Base-by-base conservation (phyloP, 2,329 filamentous ascomycete genomes). In the Ophiosphaerella korrae region DNA sequence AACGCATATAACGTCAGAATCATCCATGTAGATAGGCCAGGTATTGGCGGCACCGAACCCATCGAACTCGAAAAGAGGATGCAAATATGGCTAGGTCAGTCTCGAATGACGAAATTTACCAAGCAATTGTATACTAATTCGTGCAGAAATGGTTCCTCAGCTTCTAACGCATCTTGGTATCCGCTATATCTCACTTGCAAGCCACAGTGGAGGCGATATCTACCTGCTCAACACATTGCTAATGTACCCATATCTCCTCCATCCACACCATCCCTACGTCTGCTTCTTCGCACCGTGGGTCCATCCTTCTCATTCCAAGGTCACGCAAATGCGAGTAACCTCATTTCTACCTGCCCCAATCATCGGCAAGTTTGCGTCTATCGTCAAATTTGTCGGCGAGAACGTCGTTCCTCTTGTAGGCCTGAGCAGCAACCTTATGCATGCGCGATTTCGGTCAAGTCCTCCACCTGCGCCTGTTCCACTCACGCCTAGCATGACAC, bases 261-360 rank as follows among this genome's bases (percentile, higher is more conserved):
- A 68, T 39, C 67, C 66, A 6, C 38, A 45, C 2, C 57, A 46
- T 21, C 66, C 68, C 3, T 70, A 69, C 34, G 44, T 68, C 18
- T 58, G 60, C 48, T 65, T 70, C 53, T 70, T 70, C 46, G 67
- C 67, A 7, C 69, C 67, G 2, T 69, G 67, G 66, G 65, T 71
- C 7, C 68, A 71, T 43, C 63, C 57, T 7, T 62, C 62, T 2
- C 63, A 71, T 26, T 63, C 67, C 8, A 58, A 53, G 8, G 41
- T 68, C 35, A 47, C 43, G 8, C 53, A 57, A 24, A 36, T 67
- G 41, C 49, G 54, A 32, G 67, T 56, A 5, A 60, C 62, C 5
- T 59, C 63, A 37, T 39, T 67, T n/a, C 62, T 70, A 12, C 64
- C 67, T 3, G 49, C 65, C 18, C 52, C 60, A 7, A 23, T 66